Conservation (phyloP, 257 asterid genomes). For the Solanum corneliomulleri region DNA sequence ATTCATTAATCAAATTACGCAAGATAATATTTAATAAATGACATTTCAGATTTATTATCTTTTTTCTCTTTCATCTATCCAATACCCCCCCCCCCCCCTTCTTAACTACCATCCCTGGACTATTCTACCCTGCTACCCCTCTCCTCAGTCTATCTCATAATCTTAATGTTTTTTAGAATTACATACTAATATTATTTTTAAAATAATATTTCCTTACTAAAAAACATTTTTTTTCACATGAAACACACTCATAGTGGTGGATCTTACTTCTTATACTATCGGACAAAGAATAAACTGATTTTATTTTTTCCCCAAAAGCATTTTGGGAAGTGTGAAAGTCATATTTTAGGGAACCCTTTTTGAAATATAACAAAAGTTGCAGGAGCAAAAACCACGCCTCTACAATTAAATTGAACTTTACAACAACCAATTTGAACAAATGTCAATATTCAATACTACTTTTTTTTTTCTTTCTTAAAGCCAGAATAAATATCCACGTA, state of each 20-base stretch:
- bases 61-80: too few species aligned
- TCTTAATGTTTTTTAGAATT: too few species aligned
- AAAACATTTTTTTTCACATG: neutral
- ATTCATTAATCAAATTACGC: neutral
- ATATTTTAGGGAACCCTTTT: neutral
- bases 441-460: neutral
- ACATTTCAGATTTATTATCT: too few species aligned
- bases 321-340: neutral
- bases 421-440: neutral
- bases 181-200: too few species aligned
- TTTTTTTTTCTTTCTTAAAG: neutral
- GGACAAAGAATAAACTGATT: neutral
- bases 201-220: too few species aligned
- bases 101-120: too few species aligned
- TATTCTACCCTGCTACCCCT: too few species aligned
- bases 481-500: neutral
- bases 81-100: too few species aligned
- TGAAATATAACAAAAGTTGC: neutral
- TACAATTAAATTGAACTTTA: neutral
- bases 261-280: neutral
- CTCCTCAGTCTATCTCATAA: too few species aligned
- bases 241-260: neutral
- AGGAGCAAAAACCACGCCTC: neutral
- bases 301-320: neutral
- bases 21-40: too few species aligned